Evolutionary conservation across 768 basidiomycete species (phyloP), one percentile per base, ranked within the genome.

Genomic region (Lactarius indigo): DNA sequence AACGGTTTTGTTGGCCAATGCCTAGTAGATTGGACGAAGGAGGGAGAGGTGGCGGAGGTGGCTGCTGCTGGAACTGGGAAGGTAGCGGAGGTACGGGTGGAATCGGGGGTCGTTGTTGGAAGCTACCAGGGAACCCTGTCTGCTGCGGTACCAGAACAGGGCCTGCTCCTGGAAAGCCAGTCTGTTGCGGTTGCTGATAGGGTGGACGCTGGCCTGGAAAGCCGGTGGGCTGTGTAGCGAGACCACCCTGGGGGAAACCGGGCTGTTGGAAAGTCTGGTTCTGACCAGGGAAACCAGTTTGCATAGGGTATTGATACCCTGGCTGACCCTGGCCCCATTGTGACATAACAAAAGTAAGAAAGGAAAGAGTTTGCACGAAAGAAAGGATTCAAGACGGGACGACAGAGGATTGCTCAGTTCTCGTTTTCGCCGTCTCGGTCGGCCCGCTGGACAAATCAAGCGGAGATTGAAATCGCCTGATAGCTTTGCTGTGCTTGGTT

Each of bases 311-410:
- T 77, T 92, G 90, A 73, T 80, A 88, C 41, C 86, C 85, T 28
- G 82, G 83, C 75, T 87, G 88, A 61, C 81, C 82, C 73, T 85
- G 85, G 47, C 81, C 83, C 89, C 91, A 92, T 77, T 91, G 90
- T 72, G 89, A 85, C 91, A 92, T 92, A 74, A 72, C 79, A 73
- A 63, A 60, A 50, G 60, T n/a, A 30, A 37, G 54, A 17, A 23
- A 35, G 39, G 28, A 28, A 50, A 31, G 30, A 54, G 15, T 17
- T 41, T 9, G 28, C 52, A n/a, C 28, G 52, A 54, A 41, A 30
- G 50, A 59, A 59, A 39, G 50, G 30, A 13, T 26, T 20, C 13
- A 59, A 42, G 56, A 31, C 15, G 50, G 39, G 23, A 35, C 12
- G 42, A 33, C 9, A 8, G 17, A 13, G 1, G 20, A n/a, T 1